Conservation (phyloP, 306 rosid species). For the Macrotyloma uniflorum region DNA sequence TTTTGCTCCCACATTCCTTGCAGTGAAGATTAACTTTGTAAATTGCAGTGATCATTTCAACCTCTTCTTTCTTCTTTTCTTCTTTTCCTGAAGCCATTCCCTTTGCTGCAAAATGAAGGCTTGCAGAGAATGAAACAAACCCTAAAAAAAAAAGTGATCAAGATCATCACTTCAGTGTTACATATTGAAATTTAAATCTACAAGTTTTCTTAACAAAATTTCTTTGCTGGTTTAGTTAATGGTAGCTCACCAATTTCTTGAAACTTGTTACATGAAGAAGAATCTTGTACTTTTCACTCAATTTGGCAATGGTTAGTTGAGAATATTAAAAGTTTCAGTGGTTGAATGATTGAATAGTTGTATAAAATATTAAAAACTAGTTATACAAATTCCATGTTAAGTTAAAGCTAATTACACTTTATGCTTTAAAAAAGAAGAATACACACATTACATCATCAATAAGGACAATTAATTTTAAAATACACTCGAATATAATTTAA, state of each 20-base stretch:
- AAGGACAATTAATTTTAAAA: too few species aligned
- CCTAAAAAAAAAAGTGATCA: background rate
- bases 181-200: background rate
- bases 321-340: background rate
- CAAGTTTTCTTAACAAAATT: slow-evolving; percentile 29
- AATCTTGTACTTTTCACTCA: too few species aligned
- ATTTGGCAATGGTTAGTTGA: background rate
- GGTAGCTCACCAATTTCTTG: slow-evolving; percentile 40
- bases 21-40: slow-evolving; percentile 80
- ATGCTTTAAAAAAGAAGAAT: too few species aligned
- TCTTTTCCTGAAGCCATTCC: slow-evolving; percentile 47
- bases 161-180: background rate
- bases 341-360: background rate
- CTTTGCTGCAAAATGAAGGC: background rate
- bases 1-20: slow-evolving; percentile 69
- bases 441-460: too few species aligned
- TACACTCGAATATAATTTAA: too few species aligned
- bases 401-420: background rate
- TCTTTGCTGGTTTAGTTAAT: slow-evolving; percentile 35
- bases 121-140: background rate
- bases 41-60: slow-evolving; percentile 68
- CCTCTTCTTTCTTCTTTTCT: slow-evolving; percentile 40
- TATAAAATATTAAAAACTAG: background rate
- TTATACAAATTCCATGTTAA: background rate
- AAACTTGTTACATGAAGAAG: slow-evolving; percentile 29